Conservation (phyloP, 2,329 filamentous ascomycete genomes). For the Thielaviopsis populi region DNA sequence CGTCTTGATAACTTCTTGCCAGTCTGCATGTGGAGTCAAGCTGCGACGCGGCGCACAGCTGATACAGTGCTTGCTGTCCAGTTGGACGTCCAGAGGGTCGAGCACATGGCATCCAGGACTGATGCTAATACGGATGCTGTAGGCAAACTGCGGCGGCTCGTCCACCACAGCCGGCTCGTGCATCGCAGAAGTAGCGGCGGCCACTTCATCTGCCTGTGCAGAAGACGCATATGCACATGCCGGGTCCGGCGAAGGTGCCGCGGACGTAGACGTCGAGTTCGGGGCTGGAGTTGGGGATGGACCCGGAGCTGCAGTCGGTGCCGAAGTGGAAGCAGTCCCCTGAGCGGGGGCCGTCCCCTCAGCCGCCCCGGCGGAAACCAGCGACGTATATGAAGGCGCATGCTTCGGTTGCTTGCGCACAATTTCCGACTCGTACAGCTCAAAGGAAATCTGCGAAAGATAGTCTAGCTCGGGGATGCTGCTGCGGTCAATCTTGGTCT, state of each 20-base stretch:
- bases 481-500: slow-evolving; percentile 90
- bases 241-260: not conserved
- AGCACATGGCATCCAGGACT: slow-evolving; percentile 93
- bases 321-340: not conserved
- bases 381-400: slow-evolving; percentile 20
- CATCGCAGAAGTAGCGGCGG: slow-evolving; percentile 15
- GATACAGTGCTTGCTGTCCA: slow-evolving; percentile 93
- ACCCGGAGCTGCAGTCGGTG: not conserved
- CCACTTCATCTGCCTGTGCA: not conserved
- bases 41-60: slow-evolving; percentile 82
- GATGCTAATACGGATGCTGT: slow-evolving; percentile 91
- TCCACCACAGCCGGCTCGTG: slow-evolving; percentile 34
- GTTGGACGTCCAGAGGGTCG: slow-evolving; percentile 87
- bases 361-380: not conserved
- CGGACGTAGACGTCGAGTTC: not conserved
- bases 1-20: slow-evolving; percentile 95
- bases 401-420: slow-evolving; percentile 31
- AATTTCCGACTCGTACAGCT: slow-evolving; percentile 90
- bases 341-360: not conserved
- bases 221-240: not conserved
- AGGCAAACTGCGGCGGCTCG: slow-evolving; percentile 55
- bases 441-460: slow-evolving; percentile 92
- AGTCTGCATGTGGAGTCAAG: slow-evolving; percentile 80
- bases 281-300: not conserved
- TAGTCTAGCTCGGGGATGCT: slow-evolving; percentile 97